Evolutionary conservation across 345 rosid genomes (phyloP), one percentile per base, ranked within the genome.

Genomic region (Arabis alpina): DNA sequence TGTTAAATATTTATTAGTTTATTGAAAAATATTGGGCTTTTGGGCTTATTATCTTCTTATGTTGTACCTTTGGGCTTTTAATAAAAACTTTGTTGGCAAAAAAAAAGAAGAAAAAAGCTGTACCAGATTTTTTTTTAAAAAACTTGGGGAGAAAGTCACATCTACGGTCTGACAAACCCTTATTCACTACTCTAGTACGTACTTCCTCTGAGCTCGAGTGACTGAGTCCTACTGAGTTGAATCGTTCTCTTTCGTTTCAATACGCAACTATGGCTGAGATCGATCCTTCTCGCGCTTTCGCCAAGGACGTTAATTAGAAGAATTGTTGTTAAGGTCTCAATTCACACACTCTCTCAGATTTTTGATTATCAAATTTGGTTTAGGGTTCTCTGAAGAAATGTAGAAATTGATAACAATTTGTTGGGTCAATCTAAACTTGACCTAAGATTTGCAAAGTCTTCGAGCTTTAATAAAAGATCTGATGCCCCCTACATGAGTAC

Each of bases 251-350:
- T 27, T 13, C 3, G 10, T 36, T 34, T 50, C 12, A 14, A 14
- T 27, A 15, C 27, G 28, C n/a, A 53, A 53, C 24, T 6, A 78
- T 68, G 83, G 71, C 42, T 72, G 77, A 71, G 52, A 64, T 83
- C 65, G 98, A 94, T 70, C 69, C 66, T 42, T 71, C 96, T n/a
- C 93, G 99, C 43, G 86, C 65, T 45, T 94, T 94, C 78, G 66
- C 91, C 70, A 84, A 81, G 70, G 86, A 89, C 53, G 96, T 85
- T 14, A 19, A 19, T 19, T 19, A 94, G 80, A 86, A 98, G 99
- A 71, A 61, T 94, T 37, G 86, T 94, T 42, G 79, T 94, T 81
- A 94, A 94, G 98, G 99, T 74, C 5, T 5, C 32, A 28, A 45
- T 9, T 75, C 48, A 2, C 3, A 4, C 32, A 12, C 51, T 32